Percentiles rank a stretch among this genome's conserved stretches.
Evolutionary conservation across 129 eudicot genomes (phyloP).

Genomic region (Logfia minima): DNA sequence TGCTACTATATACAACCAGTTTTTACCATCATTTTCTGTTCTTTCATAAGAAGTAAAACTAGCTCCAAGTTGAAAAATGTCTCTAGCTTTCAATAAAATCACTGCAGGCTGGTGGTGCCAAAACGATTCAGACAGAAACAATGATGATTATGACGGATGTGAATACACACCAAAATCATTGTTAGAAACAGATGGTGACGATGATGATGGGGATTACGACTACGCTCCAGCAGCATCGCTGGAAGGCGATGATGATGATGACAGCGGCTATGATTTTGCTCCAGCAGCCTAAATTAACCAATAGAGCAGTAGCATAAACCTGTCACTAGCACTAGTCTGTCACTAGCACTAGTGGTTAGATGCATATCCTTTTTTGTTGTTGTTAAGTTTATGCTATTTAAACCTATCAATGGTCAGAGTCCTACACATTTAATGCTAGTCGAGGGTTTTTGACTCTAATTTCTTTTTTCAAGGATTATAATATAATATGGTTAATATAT

Average conservation of each 20-base stretch:
- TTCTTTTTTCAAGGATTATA: too few species aligned
- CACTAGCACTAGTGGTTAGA: not conserved
- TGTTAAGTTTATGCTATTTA: too few species aligned
- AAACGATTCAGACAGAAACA: slow-evolving; percentile 29
- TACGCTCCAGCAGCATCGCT: slow-evolving; percentile 35
- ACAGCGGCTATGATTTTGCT: slow-evolving; percentile 7
- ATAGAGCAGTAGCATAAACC: not conserved
- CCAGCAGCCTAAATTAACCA: slow-evolving; percentile 15
- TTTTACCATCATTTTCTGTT: not conserved
- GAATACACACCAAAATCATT: slow-evolving; percentile 19
- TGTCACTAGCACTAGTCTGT: not conserved
- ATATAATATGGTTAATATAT: too few species aligned
- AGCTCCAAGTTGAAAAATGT: slow-evolving; percentile 14
- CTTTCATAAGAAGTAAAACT: not conserved
- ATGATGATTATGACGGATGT: slow-evolving; percentile 24
- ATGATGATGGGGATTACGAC: slow-evolving; percentile 40
- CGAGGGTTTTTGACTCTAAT: too few species aligned
- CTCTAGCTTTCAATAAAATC: slow-evolving; percentile 12
- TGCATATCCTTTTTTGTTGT: too few species aligned
- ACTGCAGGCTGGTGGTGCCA: slow-evolving; percentile 17
- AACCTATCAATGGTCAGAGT: too few species aligned
- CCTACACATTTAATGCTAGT: too few species aligned
- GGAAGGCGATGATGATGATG: not conserved
- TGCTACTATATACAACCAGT: not conserved
- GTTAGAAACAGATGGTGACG: slow-evolving; percentile 31